phyloP scores from a whole-genome alignment of 192 early-diverging fungal species.

The Irineochytrium annulatum region DNA sequence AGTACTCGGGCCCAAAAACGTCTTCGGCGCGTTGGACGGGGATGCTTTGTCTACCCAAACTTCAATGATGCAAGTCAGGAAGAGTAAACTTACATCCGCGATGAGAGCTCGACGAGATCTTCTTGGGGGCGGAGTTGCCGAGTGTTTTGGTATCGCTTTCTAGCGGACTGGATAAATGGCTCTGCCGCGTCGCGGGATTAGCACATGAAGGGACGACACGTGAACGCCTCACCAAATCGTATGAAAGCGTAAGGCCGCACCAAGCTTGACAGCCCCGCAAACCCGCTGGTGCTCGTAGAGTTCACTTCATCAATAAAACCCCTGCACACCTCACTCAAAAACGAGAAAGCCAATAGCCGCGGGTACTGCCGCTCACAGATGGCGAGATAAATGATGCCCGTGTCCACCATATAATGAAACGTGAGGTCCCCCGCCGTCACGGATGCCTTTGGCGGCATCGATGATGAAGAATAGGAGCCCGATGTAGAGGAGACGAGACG shows the following conservation, averaged over 20 bases:
- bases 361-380: conserved; percentile 32
- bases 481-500: conserved; percentile 19
- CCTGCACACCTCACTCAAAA: conserved; percentile 26
- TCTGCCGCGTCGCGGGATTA: conserved; percentile 18
- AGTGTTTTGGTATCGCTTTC: conserved; percentile 38
- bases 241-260: conserved; percentile 41
- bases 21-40: conserved; percentile 22
- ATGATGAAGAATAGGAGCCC: not conserved
- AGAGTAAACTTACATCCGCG: too few species aligned
- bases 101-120: conserved; percentile 31
- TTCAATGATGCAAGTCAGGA: too few species aligned
- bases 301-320: conserved; percentile 29
- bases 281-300: not conserved
- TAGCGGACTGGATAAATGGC: conserved; percentile 29
- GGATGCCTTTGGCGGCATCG: conserved; percentile 11
- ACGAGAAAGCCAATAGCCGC: conserved; percentile 35
- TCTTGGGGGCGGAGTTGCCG: conserved; percentile 28
- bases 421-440: conserved; percentile 34
- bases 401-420: conserved; percentile 27
- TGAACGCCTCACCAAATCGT: conserved; percentile 27
- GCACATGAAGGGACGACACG: not conserved
- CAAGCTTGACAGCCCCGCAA: conserved; percentile 6
- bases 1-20: conserved; percentile 29
- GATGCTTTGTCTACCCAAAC: too few species aligned
- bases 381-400: conserved; percentile 26